These are phyloP conservation scores for Raphanus raphanistrum DNA, from an alignment of 345 rosid genomes.

Conservation along the genomic window DNA sequence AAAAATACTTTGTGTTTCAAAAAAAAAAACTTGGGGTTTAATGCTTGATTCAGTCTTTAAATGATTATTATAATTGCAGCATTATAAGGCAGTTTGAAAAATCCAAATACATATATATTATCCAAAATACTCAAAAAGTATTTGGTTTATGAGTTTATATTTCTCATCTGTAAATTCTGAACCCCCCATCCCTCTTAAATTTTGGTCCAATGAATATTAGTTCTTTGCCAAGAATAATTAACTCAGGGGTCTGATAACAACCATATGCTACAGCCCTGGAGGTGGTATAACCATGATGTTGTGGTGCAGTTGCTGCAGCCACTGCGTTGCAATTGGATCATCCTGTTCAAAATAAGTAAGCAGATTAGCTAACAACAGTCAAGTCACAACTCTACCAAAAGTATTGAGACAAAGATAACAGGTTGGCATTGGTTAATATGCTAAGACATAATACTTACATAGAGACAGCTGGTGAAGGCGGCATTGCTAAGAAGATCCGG, in stretches of 20 bases:
- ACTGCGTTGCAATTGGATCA: slow-evolving; percentile 68
- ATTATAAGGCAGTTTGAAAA: neutral
- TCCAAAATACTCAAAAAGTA: slow-evolving; percentile 16
- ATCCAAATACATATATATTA: slow-evolving; percentile 32
- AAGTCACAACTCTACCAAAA: neutral
- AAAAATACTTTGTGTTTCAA: too few relatives aligned
- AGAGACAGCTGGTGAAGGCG: slow-evolving; percentile 67
- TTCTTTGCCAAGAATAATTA: slow-evolving; percentile 1
- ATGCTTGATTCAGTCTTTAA: slow-evolving; percentile 1
- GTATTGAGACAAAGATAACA: neutral
- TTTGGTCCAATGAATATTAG: slow-evolving; percentile 19
- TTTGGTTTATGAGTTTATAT: slow-evolving; percentile 11
- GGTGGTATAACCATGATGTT: slow-evolving; percentile 51
- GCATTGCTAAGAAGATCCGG: slow-evolving; percentile 76
- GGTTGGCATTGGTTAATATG: neutral
- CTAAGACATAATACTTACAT: slow-evolving; percentile 51
- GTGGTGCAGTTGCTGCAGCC: slow-evolving; percentile 80
- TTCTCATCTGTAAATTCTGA: slow-evolving; percentile 22
- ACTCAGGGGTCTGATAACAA: slow-evolving; percentile 42
- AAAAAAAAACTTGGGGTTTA: too few relatives aligned
- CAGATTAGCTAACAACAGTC: slow-evolving; percentile 7
- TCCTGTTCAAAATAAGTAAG: slow-evolving; percentile 51
- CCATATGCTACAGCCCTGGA: slow-evolving; percentile 58
- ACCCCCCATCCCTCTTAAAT: neutral
- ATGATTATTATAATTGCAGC: slow-evolving; percentile 20